phyloP scores from a whole-genome alignment of 2,329 filamentous ascomycete genomes.

The Stagonosporopsis vannaccii region DNA sequence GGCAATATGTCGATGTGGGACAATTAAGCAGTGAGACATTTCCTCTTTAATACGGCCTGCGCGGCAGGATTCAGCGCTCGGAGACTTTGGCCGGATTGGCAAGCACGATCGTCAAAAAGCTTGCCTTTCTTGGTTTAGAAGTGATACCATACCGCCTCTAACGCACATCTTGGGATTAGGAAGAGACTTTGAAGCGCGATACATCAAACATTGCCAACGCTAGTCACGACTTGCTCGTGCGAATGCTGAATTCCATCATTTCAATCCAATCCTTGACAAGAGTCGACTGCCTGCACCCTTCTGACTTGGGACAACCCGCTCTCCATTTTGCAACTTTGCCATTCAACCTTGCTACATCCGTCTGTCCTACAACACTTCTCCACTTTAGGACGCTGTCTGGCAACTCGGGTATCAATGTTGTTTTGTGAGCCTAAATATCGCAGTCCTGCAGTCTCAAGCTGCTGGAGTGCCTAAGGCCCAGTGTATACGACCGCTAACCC shows the following conservation, averaged over 20 bases:
- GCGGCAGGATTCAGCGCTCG: neutral
- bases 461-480: conserved; percentile 5
- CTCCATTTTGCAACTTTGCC: neutral
- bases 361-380: neutral
- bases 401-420: conserved; percentile 9
- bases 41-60: neutral
- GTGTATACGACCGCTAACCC: neutral
- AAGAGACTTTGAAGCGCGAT: too few relatives aligned
- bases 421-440: neutral
- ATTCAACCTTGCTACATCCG: neutral
- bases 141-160: neutral
- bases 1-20: neutral
- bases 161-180: too few relatives aligned
- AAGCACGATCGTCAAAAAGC: conserved; percentile 1
- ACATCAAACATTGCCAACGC: neutral
- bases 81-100: neutral
- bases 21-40: neutral
- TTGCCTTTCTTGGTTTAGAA: neutral
- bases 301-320: neutral
- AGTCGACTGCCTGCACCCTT: too few relatives aligned
- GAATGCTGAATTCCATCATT: too few relatives aligned
- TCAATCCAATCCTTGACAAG: too few relatives aligned
- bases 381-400: neutral
- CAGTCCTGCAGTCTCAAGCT: conserved; percentile 6
- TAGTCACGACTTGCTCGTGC: too few relatives aligned